Base-by-base conservation (phyloP, 169 alveolate species). In the Eimeria tenella region DNA sequence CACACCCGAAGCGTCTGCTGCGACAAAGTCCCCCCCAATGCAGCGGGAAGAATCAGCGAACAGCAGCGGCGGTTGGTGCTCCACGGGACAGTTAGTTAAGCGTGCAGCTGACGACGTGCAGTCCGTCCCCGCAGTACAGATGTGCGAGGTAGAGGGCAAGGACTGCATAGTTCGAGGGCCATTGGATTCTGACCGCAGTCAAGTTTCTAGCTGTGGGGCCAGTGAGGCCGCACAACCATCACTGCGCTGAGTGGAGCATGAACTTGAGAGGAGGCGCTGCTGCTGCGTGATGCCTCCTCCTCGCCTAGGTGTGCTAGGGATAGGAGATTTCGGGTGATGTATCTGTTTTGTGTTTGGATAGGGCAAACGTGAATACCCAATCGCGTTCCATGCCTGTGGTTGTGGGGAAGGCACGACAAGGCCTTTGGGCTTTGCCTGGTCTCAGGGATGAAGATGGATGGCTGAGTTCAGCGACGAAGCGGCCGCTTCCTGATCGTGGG, bases 1-100 rank as follows among this genome's bases (percentile, higher is more conserved):
- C 15, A 83, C 90, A 17, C 90, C 90, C 52, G 90, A 83, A 17
- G 90, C 77, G 4, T 60, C 90, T 25, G 74, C 62, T 56, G 90
- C 50, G 21, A 25, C 70, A 5, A 79, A 79, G n/a, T 79, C 88
- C 9, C 88, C 88, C 19, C 25, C 58, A 50, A n/a, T 52, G 70
- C 88, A 79, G 88, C 88, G 53, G 73, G 71, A 79, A 70, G 71
- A 52, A 52, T 7, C 71, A 11, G 58, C 55, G 2, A 53, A 42
- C 73, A 53, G 88, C 71, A 71, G 82, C 53, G n/a, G 86, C 63
- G 53, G 70, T 23, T 79, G 88, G 71, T 79, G 70, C 55, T 79
- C 55, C 7, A 65, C 88, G 62, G 83, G 50, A 49, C 83, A 73
- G 25, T 15, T 73, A 31, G 83, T 73, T 60, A 73, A 73, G 60